Evolutionary conservation across 73 alveolate species (phyloP).

Genomic region (Tetrahymena elliotti): DNA sequence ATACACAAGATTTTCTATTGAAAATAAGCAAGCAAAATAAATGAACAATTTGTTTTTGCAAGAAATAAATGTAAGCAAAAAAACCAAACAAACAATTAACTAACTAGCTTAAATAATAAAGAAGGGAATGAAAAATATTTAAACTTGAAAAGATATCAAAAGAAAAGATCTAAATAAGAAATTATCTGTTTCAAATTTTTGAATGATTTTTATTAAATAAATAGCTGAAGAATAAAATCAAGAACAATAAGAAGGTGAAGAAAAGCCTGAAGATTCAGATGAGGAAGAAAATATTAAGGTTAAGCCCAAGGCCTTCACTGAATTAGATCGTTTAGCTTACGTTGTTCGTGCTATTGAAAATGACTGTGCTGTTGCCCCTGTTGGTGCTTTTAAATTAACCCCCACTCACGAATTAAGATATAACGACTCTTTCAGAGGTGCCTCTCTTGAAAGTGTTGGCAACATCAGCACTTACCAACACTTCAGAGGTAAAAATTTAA

Average conservation of each 20-base stretch:
- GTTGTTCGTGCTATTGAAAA: slow-evolving; percentile 76
- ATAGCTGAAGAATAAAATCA: slow-evolving; percentile 55
- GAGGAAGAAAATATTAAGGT: slow-evolving; percentile 57
- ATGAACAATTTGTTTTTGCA: neutral
- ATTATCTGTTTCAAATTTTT: neutral
- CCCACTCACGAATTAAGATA: slow-evolving; percentile 78
- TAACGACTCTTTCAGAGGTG: slow-evolving; percentile 76
- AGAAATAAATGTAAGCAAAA: neutral
- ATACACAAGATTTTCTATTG: neutral
- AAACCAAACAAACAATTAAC: too few relatives aligned
- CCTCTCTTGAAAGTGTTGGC: slow-evolving; percentile 33
- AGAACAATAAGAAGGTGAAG: slow-evolving; percentile 37
- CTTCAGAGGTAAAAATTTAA: slow-evolving; percentile 46
- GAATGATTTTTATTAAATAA: slow-evolving; percentile 34
- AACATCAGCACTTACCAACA: slow-evolving; percentile 53
- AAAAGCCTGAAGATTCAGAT: slow-evolving; percentile 60
- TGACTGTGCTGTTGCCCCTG: slow-evolving; percentile 71
- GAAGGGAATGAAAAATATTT: neutral
- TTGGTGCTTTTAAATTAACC: slow-evolving; percentile 66
- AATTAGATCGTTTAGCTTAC: slow-evolving; percentile 70
- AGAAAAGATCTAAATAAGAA: too few relatives aligned
- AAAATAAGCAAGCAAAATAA: too few relatives aligned
- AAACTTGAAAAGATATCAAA: neutral
- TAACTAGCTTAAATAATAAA: too few relatives aligned
- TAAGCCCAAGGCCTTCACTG: slow-evolving; percentile 74